Percentiles rank a stretch among this genome's conserved stretches.
Evolutionary conservation across 441 rosid genomes (phyloP).

Genomic region (Flueggea neowawraea): DNA sequence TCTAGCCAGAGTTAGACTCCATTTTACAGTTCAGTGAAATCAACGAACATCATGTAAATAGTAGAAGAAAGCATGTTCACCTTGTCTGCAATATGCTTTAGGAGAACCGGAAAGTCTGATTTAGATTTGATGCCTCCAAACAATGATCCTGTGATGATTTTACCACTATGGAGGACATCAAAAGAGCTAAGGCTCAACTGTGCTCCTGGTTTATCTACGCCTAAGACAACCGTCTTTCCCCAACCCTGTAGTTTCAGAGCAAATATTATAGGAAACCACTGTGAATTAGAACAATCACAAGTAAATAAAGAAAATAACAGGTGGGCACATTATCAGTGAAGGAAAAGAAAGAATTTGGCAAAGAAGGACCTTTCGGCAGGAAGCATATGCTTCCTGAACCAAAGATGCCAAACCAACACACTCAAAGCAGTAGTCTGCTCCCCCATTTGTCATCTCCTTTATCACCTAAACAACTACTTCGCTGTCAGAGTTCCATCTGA

Average conservation of each 20-base stretch:
- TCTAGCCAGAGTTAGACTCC: no score
- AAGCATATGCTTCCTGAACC: conserved; percentile 75
- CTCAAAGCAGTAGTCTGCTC: conserved; percentile 93
- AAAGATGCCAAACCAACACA: conserved; percentile 66
- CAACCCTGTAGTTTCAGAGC: conserved; percentile 45
- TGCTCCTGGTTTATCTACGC: conserved; percentile 69
- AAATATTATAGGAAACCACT: no score
- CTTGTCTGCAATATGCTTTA: conserved; percentile 62
- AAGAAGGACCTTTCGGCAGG: conserved; percentile 61
- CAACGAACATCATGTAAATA: no score
- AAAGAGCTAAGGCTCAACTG: conserved; percentile 33
- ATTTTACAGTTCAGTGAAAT: no score
- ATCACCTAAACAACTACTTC: conserved; percentile 35
- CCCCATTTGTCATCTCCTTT: conserved; percentile 71
- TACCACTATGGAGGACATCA: conserved; percentile 59
- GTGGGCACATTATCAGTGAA: neutral
- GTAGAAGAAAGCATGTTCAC: conserved; percentile 17
- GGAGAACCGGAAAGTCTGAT: conserved; percentile 68
- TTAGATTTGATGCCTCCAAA: conserved; percentile 87
- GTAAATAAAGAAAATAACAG: neutral
- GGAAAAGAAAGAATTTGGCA: neutral
- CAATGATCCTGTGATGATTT: conserved; percentile 54
- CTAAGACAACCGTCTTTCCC: conserved; percentile 79
- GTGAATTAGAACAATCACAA: neutral
- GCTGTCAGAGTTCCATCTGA: neutral